phyloP scores from a whole-genome alignment of 2,329 filamentous ascomycete genomes.

The Trichoderma sp. region DNA sequence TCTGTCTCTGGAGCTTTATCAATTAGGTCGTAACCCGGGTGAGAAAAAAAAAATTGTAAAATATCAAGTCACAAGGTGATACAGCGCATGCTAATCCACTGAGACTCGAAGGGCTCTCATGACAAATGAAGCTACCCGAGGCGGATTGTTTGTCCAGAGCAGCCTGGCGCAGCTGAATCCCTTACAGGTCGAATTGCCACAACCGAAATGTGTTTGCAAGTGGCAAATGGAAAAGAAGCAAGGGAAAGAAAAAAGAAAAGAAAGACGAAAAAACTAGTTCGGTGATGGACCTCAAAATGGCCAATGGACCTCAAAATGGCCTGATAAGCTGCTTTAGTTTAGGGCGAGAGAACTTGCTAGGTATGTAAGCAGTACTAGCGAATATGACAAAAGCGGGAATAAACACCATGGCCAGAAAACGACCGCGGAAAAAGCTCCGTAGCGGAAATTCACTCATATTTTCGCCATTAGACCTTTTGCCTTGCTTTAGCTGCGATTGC shows the following conservation, averaged over 20 bases:
- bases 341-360: background rate
- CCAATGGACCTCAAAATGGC: background rate
- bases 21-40: background rate
- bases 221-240: background rate
- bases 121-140: background rate
- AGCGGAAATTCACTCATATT: background rate
- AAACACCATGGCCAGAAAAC: background rate
- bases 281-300: background rate
- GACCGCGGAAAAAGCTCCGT: background rate
- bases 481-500: background rate
- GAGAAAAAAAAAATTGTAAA: background rate
- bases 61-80: background rate
- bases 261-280: background rate
- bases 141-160: background rate
- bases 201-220: background rate
- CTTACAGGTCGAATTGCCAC: slow-evolving; percentile 14
- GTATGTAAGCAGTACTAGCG: too few species aligned
- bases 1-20: background rate
- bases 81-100: background rate
- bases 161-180: background rate
- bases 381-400: background rate
- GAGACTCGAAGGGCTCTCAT: background rate
- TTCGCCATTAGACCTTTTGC: background rate
- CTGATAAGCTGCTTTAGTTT: background rate
- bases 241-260: background rate